phyloP scores from a whole-genome alignment of 495 filamentous ascomycete species.

The Aspergillus hancockii region DNA sequence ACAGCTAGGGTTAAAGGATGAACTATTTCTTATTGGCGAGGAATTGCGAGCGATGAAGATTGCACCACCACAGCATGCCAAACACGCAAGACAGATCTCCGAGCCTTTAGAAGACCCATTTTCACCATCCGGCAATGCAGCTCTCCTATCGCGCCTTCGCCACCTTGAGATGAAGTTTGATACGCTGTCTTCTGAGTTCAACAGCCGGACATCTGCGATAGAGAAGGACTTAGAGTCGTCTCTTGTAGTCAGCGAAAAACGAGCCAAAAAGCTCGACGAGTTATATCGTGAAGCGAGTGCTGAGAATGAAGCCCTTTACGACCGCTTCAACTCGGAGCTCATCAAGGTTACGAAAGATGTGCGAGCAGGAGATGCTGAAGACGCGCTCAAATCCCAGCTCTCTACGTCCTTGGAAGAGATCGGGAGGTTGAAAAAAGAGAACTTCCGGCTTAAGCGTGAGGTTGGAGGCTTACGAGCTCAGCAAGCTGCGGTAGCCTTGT shows the following conservation, averaged over 20 bases:
- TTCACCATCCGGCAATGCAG: conserved; percentile 31
- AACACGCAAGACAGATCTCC: conserved; percentile 11
- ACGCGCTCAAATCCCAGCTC: conserved; percentile 68
- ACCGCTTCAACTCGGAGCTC: conserved; percentile 88
- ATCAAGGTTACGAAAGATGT: conserved; percentile 78
- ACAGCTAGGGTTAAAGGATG: conserved; percentile 67
- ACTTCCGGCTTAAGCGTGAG: conserved; percentile 64
- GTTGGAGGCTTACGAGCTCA: conserved; percentile 50
- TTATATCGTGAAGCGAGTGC: conserved; percentile 84
- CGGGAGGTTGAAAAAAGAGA: conserved; percentile 75
- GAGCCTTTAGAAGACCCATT: conserved; percentile 18
- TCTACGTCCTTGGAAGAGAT: conserved; percentile 68
- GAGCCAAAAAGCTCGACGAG: conserved; percentile 82
- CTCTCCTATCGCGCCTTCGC: conserved; percentile 56
- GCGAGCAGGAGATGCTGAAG: conserved; percentile 69
- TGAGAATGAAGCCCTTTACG: conserved; percentile 93
- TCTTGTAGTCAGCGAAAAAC: conserved; percentile 70
- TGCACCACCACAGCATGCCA: conserved; percentile 27
- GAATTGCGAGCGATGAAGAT: conserved; percentile 70
- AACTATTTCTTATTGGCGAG: conserved; percentile 78
- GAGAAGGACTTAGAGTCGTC: conserved; percentile 68
- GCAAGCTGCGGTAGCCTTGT: conserved; percentile 41
- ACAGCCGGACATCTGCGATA: conserved; percentile 57
- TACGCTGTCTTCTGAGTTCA: conserved; percentile 60
- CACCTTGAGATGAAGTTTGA: conserved; percentile 68